phyloP scores from a whole-genome alignment of 768 basidiomycete species.

The Auricularia sp. region DNA sequence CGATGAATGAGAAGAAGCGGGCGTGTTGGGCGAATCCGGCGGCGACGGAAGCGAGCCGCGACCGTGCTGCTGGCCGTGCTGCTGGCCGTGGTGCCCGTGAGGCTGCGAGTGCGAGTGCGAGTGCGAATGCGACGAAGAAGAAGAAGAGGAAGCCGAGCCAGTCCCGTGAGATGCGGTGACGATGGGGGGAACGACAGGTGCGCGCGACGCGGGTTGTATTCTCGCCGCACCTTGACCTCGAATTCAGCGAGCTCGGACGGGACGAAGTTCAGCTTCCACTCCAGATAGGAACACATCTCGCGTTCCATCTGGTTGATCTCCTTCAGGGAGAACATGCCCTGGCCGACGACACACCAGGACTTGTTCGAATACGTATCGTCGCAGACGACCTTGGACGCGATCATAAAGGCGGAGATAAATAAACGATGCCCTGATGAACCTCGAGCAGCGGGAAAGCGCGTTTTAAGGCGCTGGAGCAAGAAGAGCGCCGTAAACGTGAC shows the following conservation, averaged over 20 bases:
- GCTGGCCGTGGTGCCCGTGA: neutral
- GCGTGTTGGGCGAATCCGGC: neutral
- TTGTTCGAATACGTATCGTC: constrained; percentile 40
- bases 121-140: no score
- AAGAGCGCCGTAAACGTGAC: constrained; percentile 32
- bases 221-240: constrained; percentile 21
- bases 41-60: neutral
- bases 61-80: neutral
- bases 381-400: constrained; percentile 22
- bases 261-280: constrained; percentile 50
- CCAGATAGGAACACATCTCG: constrained; percentile 87
- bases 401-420: constrained; percentile 37
- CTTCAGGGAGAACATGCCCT: constrained; percentile 29
- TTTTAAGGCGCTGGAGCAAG: constrained; percentile 31
- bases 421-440: constrained; percentile 34
- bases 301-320: constrained; percentile 87
- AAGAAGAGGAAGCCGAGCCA: no score
- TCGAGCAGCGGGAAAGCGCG: constrained; percentile 34
- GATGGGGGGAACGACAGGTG: neutral
- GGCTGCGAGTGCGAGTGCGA: no score
- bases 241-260: constrained; percentile 25
- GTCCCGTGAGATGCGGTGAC: neutral
- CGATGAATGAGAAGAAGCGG: neutral
- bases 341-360: constrained; percentile 34
- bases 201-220: constrained; percentile 18